Evolutionary conservation across 768 basidiomycete genomes (phyloP), one percentile per base, ranked within the genome.

Genomic region (Favolaschia claudopus): DNA sequence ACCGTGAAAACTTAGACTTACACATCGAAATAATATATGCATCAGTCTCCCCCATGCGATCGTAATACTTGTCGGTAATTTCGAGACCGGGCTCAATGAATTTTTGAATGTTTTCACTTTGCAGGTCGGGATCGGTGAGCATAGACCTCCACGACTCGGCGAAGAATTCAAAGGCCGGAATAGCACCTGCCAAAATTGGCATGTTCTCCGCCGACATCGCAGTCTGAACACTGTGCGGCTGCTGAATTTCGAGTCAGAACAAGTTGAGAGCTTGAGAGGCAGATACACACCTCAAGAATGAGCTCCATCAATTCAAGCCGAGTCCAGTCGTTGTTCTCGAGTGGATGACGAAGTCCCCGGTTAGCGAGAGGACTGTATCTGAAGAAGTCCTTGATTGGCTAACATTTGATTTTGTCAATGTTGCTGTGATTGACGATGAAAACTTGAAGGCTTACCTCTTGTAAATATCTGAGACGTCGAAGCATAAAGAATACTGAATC

Each of bases 121-220:
- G 14, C 17, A 52, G 29, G 38, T 52, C 39, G 28, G 29, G 13
- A 42, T 52, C 50, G 13, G 19, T 31, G 13, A 52, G 39, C 50
- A 52, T 52, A 7, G 50, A 28, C 28, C 62, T 61, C 65, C 65
- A 66, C 9, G 27, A 25, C 3, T 43, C 25, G 51, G 67, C 63
- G 22, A 43, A 43, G 25, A 14, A 43, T 8, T 51, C 49, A 51
- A 51, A 51, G 15, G 49, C 49, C 28, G 38, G 38, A 38, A 51
- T 51, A 29, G 49, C 19, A 5, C 28, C 37, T 29, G 49, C 49
- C 12, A 51, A 19, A 20, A 47, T 32, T 13, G 32, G 46, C 17
- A 22, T 47, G 34, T 47, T 47, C 22, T 47, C 31, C 31, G 49
- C 38, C 17, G 49, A 51, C 49, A 51, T 51, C 28, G 40, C 40